Conservation (phyloP, 2,329 filamentous ascomycete genomes). For the Ascosphaera acerosa region DNA sequence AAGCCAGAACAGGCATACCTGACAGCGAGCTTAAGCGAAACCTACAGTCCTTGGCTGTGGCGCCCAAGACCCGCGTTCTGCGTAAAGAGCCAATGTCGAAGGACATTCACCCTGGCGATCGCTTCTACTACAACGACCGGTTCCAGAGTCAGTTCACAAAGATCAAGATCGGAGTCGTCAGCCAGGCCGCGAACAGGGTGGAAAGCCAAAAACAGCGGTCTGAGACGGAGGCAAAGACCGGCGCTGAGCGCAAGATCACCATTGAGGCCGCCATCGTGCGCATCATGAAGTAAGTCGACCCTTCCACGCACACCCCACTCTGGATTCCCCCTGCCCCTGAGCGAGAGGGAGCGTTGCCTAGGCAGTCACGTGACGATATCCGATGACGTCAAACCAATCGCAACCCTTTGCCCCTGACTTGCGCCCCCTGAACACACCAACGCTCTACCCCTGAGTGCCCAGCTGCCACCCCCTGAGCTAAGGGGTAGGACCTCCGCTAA, state of each 20-base stretch:
- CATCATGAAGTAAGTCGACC: slow-evolving; percentile 98
- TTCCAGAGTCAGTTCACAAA: slow-evolving; percentile 67
- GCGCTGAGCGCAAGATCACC: slow-evolving; percentile 77
- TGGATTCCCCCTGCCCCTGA: no score
- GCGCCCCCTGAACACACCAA: no score
- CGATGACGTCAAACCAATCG: no score
- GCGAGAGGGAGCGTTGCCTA: no score
- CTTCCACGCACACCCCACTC: no score
- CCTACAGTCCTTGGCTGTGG: slow-evolving; percentile 83
- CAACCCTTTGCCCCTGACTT: no score
- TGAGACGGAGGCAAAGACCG: slow-evolving; percentile 88
- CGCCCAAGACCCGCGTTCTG: slow-evolving; percentile 61
- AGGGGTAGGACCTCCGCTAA: no score
- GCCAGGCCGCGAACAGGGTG: slow-evolving; percentile 50
- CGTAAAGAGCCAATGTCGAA: slow-evolving; percentile 63
- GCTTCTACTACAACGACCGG: slow-evolving; percentile 52
- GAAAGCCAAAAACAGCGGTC: slow-evolving; percentile 96
- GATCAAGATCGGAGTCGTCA: slow-evolving; percentile 84
- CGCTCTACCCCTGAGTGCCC: no score
- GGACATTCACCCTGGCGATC: slow-evolving; percentile 55
- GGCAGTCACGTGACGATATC: no score
- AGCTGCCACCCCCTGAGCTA: no score
- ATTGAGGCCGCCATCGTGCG: slow-evolving; percentile 91
- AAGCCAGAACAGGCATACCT: slow-evolving; percentile 47
- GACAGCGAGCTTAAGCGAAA: slow-evolving; percentile 67